phyloP scores from a whole-genome alignment of 148 eudicot species.

The Beta vulgaris region DNA sequence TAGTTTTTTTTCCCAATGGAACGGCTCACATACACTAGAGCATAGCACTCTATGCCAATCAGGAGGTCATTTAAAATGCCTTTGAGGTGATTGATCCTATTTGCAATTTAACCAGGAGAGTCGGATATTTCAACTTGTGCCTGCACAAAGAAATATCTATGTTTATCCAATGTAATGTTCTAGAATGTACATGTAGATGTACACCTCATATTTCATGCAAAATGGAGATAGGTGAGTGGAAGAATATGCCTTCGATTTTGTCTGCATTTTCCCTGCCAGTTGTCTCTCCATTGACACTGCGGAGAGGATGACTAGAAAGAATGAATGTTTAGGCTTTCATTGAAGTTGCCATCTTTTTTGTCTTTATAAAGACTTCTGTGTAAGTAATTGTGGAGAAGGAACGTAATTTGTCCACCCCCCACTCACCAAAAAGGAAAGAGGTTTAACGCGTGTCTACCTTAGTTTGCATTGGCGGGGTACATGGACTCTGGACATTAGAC shows the following conservation, averaged over 20 bases:
- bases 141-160: neutral
- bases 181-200: neutral
- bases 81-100: neutral
- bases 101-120: neutral
- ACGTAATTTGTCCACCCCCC: neutral
- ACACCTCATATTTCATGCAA: neutral
- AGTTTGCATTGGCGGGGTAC: neutral
- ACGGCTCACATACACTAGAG: neutral
- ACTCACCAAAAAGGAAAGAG: neutral
- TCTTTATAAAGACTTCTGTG: neutral
- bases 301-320: neutral
- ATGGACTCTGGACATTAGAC: neutral
- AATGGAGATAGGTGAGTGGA: neutral
- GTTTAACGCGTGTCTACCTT: neutral
- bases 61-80: neutral
- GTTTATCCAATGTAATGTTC: neutral
- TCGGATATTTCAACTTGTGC: neutral
- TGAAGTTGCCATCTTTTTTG: neutral
- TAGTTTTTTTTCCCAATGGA: neutral
- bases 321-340: neutral
- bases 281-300: neutral
- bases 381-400: neutral
- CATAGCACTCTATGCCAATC: neutral
- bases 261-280: neutral
- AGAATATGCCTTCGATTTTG: neutral